phyloP scores from a whole-genome alignment of 176 grass and related monocot species.

The Oryza punctata region DNA sequence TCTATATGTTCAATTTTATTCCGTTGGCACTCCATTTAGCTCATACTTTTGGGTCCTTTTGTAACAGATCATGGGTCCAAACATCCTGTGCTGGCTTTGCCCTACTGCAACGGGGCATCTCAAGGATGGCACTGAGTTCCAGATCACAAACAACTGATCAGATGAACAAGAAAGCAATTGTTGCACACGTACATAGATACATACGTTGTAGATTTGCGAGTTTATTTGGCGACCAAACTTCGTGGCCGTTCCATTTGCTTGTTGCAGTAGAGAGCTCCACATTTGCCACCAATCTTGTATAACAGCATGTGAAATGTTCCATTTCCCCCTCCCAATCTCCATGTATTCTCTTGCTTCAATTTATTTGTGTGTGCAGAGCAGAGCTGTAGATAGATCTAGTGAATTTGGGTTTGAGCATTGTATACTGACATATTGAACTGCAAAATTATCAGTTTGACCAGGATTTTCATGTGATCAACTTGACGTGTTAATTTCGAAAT shows the following conservation, averaged over 20 bases:
- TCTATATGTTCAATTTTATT: neutral
- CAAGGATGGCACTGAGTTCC: conserved; percentile 80
- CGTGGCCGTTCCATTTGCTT: conserved; percentile 14
- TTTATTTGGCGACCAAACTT: neutral
- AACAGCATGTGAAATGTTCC: no score
- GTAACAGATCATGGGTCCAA: conserved; percentile 80
- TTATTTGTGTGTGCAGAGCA: neutral
- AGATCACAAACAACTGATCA: conserved; percentile 61
- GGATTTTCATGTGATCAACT: neutral
- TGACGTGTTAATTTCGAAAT: neutral
- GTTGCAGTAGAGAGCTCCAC: conserved; percentile 9
- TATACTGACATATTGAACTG: conserved; percentile 1
- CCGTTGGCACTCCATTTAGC: neutral
- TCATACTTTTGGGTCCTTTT: conserved; percentile 18
- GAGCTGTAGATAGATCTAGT: neutral
- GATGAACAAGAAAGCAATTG: neutral
- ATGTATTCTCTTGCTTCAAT: neutral
- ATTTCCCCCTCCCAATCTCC: neutral
- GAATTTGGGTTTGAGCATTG: neutral
- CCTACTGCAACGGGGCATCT: conserved; percentile 68
- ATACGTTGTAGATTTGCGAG: neutral
- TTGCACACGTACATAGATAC: neutral
- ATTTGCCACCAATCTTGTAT: neutral
- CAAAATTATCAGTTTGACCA: neutral
- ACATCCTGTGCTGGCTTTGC: conserved; percentile 81